These are phyloP conservation scores for Eucalyptus paniculata DNA, from an alignment of 345 rosid species.

Conservation along the genomic window DNA sequence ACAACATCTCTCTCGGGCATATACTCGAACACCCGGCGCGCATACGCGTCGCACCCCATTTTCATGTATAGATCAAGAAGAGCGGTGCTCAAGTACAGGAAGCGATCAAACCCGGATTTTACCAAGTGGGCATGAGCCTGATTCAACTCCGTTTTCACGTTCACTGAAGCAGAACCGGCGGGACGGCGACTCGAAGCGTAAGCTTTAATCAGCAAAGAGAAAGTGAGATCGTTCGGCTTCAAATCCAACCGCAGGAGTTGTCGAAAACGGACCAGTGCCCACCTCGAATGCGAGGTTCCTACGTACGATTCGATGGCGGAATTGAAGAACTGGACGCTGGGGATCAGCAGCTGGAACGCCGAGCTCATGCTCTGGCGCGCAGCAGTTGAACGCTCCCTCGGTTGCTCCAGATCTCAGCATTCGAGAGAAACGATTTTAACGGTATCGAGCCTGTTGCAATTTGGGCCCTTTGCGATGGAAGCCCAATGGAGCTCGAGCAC, in stretches of 20 bases:
- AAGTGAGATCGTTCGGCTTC: slow-evolving; percentile 42
- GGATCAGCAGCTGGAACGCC: background rate
- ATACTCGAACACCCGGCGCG: slow-evolving; percentile 42
- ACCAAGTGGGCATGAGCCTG: slow-evolving; percentile 43
- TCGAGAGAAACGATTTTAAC: background rate
- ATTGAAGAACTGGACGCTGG: slow-evolving; percentile 31
- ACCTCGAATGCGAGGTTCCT: slow-evolving; percentile 14
- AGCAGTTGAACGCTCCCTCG: background rate
- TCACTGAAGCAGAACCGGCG: background rate
- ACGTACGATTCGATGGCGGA: slow-evolving; percentile 25
- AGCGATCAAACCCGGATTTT: slow-evolving; percentile 38
- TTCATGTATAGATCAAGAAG: slow-evolving; percentile 30
- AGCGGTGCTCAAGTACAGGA: slow-evolving; percentile 47
- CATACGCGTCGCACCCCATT: slow-evolving; percentile 18
- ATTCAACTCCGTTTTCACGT: slow-evolving; percentile 6
- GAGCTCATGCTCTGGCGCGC: slow-evolving; percentile 9
- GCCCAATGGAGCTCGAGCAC: background rate
- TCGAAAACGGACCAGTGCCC: slow-evolving; percentile 33
- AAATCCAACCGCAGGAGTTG: slow-evolving; percentile 28
- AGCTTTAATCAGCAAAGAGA: background rate
- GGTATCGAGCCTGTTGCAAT: background rate
- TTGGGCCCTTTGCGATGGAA: background rate
- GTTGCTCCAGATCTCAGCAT: background rate
- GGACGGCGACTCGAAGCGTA: background rate
- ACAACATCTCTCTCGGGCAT: slow-evolving; percentile 63